A percentile compares a stretch with the other conserved stretches of the same genome.
phyloP scores from a whole-genome alignment of 441 rosid genomes.

The Gossypium gossypioides region DNA sequence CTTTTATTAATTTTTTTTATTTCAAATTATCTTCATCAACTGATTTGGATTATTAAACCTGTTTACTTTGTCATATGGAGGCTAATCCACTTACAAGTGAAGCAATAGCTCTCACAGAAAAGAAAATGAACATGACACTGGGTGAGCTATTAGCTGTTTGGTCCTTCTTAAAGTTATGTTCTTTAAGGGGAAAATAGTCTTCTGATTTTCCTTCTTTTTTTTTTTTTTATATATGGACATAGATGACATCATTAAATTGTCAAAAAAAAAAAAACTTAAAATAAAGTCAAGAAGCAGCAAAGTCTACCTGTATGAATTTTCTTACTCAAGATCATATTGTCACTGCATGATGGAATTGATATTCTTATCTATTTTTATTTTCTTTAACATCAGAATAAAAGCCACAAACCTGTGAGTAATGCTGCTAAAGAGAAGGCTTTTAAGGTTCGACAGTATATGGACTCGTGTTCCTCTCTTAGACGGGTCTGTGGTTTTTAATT shows the following conservation, averaged over 20 bases:
- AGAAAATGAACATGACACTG: conserved; percentile 83
- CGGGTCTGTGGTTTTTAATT: conserved; percentile 39
- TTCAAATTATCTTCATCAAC: neutral
- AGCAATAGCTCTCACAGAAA: conserved; percentile 68
- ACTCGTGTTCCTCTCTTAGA: conserved; percentile 60
- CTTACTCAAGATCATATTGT: neutral
- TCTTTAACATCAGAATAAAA: conserved; percentile 48
- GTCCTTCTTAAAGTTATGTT: neutral
- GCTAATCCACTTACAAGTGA: conserved; percentile 52
- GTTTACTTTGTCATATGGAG: conserved; percentile 45
- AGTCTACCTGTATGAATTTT: conserved; percentile 39
- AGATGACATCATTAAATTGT: conserved; percentile 85
- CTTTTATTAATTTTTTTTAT: neutral
- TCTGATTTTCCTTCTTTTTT: conserved; percentile 2
- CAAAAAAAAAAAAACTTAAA: conserved; percentile 31
- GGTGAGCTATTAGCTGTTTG: conserved; percentile 28
- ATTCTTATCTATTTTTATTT: neutral
- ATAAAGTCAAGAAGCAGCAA: conserved; percentile 37
- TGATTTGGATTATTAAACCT: neutral
- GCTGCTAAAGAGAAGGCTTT: conserved; percentile 37
- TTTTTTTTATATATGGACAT: neutral
- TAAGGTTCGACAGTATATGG: conserved; percentile 45
- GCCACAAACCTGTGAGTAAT: conserved; percentile 30
- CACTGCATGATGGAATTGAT: neutral
- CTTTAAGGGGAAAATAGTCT: neutral